Base-by-base conservation (phyloP, 78 protist genomes). In the Bigelowiella natans region DNA sequence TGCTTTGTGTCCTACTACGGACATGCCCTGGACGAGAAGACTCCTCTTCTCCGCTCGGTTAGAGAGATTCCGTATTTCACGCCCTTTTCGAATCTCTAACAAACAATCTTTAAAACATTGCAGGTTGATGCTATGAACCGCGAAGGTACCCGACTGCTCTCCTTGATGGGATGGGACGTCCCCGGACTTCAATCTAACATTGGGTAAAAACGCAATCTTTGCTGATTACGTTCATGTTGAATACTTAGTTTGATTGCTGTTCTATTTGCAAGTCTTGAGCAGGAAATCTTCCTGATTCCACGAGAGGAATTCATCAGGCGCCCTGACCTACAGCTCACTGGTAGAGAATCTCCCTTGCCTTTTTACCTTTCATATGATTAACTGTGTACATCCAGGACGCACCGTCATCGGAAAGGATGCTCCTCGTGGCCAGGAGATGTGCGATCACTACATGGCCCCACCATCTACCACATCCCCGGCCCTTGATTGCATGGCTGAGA, bases 241-340 rank as follows among this genome's bases (percentile, higher is more conserved):
- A n/a, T n/a, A n/a, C n/a, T n/a, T n/a, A n/a, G n/a, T n/a, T n/a
- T n/a, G n/a, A n/a, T n/a, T n/a, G n/a, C n/a, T n/a, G n/a, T n/a
- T n/a, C n/a, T n/a, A n/a, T n/a, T n/a, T n/a, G 37, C 94, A 18
- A 97, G 97, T 40, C 88, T 88, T 31, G 97, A 96, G 93, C 98
- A 97, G 89, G 98, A 97, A 89, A 94, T 95, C 89, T 97, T 97
- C 90, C 92, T 95, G 2, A 89, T 97, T 64, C 97, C 95, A 87
- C 93, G 97, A 86, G 91, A 88, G 37, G 83, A 86, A 85, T 93
- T 90, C 93, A 36, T 63, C 36, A 26, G 88, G 2, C 93, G 98
- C 28, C 97, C 95, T 30, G 98, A 97, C 92, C 92, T 97, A 31
- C 88, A 93, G 37, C 51, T 82, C 73, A 36, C 94, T 28, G 97